Base-by-base conservation (phyloP, 2,329 filamentous ascomycete species). In the Coniochaeta sp. region DNA sequence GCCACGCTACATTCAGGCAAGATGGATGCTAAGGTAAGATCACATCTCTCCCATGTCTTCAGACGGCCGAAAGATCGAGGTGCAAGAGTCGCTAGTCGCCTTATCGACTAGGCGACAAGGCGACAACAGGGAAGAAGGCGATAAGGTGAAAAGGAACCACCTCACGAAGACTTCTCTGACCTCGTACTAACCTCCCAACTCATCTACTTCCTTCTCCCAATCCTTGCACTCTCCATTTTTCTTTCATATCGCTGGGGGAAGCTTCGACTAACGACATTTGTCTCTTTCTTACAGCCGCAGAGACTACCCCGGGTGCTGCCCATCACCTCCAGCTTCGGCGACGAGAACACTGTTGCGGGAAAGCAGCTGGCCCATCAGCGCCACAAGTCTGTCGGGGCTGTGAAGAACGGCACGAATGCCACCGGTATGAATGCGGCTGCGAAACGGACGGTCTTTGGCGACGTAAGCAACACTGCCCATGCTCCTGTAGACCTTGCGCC, bases 401-500 rank as follows among this genome's bases (percentile, higher is more conserved):
- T 90, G 76, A 67, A 78, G 70, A 66, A 65, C 55, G 79, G 79
- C 83, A 62, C 64, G 62, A 50, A 58, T 28, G 71, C 81, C 62
- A 77, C 81, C 63, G 80, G 78, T 57, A 74, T 87, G 64, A 90
- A 88, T 73, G 81, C 81, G 59, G 80, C 84, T 61, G 80, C 87
- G 60, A 95, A 93, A 77, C 87, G 92, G 66, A 86, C 87, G 63
- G 90, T 86, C 14, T 92, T 96, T 73, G 89, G 85, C 57, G 92
- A 96, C 71, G 83, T 95, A 63, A 95, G 89, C 79, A 93, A 93
- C 69, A 86, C 81, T 54, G 70, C 79, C 44, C 76, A 77, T 63
- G 71, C 72, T 54, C 60, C 65, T 33, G 47, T 62, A 24, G 62
- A 76, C 57, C 66, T 73, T 33, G 68, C 63, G 9, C 59, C 38